These are phyloP conservation scores for Trichoderma reesei DNA, from an alignment of 495 filamentous ascomycete genomes.

Conservation along the genomic window DNA sequence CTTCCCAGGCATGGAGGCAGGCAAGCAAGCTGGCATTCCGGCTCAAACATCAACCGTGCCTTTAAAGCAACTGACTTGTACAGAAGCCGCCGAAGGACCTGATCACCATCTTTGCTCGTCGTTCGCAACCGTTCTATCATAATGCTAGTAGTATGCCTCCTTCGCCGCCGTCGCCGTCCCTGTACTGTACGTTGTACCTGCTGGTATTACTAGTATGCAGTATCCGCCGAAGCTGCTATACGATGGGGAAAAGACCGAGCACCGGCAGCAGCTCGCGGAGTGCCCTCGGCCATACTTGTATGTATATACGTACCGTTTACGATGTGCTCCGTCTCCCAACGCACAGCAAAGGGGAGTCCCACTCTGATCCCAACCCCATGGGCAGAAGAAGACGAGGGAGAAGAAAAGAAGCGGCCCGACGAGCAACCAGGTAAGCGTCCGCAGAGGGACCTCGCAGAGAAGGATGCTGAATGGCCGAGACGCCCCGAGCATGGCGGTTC, in stretches of 20 bases:
- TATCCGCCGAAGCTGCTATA: not conserved
- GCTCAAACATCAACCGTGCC: no score
- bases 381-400: not conserved
- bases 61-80: not conserved
- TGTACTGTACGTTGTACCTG: no score
- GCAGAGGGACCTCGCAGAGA: not conserved
- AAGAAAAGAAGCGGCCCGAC: not conserved
- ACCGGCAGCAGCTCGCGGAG: not conserved
- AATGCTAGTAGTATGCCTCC: not conserved
- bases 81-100: not conserved
- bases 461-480: slow-evolving; percentile 3
- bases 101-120: not conserved
- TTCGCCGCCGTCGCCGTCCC: not conserved
- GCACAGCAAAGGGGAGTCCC: slow-evolving; percentile 8
- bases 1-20: not conserved
- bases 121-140: no score
- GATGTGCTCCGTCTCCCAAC: not conserved
- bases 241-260: not conserved
- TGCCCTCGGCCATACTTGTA: slow-evolving; percentile 7
- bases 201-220: no score
- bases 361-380: not conserved
- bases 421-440: not conserved
- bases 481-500: not conserved
- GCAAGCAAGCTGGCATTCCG: not conserved
- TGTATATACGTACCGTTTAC: slow-evolving; percentile 5